phyloP scores from a whole-genome alignment of 2,329 filamentous ascomycete genomes.

The Exophiala sp. region DNA sequence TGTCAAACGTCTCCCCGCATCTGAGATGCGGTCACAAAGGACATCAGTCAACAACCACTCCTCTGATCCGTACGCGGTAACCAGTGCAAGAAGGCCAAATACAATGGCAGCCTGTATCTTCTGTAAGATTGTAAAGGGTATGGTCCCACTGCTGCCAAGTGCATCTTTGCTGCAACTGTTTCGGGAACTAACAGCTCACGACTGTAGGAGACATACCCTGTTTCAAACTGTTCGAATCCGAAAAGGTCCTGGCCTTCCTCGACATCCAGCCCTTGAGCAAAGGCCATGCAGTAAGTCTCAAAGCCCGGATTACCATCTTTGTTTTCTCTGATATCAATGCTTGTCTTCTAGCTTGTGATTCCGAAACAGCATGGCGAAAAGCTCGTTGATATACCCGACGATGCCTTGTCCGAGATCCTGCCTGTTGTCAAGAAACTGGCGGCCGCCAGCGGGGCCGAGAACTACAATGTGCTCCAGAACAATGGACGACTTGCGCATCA shows the following conservation, averaged over 20 bases:
- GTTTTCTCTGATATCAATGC: no score
- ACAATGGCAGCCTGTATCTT: constrained; percentile 70
- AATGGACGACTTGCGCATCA: constrained; percentile 91
- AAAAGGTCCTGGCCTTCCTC: constrained; percentile 90
- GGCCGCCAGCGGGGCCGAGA: constrained; percentile 62
- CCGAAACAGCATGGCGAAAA: constrained; percentile 93
- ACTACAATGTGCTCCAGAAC: constrained; percentile 96
- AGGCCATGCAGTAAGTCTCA: constrained; percentile 68
- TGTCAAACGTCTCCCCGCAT: no score
- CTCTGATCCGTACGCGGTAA: neutral
- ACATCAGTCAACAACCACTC: no score
- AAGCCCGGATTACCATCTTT: no score
- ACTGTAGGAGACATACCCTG: constrained; percentile 80
- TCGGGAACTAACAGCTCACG: neutral
- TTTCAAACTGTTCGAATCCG: constrained; percentile 92
- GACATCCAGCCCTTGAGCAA: constrained; percentile 86
- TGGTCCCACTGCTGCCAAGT: neutral
- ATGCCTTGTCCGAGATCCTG: constrained; percentile 74
- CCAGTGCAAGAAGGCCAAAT: constrained; percentile 7
- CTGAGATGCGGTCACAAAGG: no score
- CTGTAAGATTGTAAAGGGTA: constrained; percentile 96
- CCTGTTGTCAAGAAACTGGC: constrained; percentile 84
- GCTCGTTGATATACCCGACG: constrained; percentile 86
- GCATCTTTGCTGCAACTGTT: neutral
- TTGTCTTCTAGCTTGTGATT: constrained; percentile 70